Evolutionary conservation across 768 basidiomycete genomes (phyloP).

Genomic region (Russula ochroleuca): DNA sequence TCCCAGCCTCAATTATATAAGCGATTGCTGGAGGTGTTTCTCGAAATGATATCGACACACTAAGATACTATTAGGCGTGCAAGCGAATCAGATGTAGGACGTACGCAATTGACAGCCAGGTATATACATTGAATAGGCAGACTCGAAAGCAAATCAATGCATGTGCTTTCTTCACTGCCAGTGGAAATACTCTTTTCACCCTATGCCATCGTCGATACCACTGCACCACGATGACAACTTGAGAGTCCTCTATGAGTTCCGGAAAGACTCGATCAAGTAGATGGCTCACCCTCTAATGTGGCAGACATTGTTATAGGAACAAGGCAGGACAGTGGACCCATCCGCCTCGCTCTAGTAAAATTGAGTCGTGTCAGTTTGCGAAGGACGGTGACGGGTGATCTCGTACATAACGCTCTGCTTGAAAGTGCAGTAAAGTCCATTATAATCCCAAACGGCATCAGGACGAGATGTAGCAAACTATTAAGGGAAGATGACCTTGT

Average conservation of each 20-base stretch:
- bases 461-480: constrained; percentile 30
- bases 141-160: constrained; percentile 39
- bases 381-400: neutral
- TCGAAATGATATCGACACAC: neutral
- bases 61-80: constrained; percentile 1
- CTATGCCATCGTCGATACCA: constrained; percentile 40
- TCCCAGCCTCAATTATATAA: constrained; percentile 48
- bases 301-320: constrained; percentile 40
- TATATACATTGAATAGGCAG: constrained; percentile 21
- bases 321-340: constrained; percentile 45
- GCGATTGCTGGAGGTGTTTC: constrained; percentile 32
- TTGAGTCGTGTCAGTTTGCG: neutral
- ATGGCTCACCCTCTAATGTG: constrained; percentile 43
- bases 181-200: constrained; percentile 40
- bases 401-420: constrained; percentile 38
- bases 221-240: constrained; percentile 45
- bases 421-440: constrained; percentile 51
- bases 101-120: constrained; percentile 17
- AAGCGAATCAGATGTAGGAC: neutral
- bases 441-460: constrained; percentile 33
- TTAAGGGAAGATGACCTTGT: neutral
- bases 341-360: constrained; percentile 20
- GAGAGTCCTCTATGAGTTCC: constrained; percentile 8
- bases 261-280: neutral
- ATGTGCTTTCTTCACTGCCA: constrained; percentile 39